Evolutionary conservation across 352 stramenopile genomes (phyloP).

Genomic region (Globisporangium nunn): DNA sequence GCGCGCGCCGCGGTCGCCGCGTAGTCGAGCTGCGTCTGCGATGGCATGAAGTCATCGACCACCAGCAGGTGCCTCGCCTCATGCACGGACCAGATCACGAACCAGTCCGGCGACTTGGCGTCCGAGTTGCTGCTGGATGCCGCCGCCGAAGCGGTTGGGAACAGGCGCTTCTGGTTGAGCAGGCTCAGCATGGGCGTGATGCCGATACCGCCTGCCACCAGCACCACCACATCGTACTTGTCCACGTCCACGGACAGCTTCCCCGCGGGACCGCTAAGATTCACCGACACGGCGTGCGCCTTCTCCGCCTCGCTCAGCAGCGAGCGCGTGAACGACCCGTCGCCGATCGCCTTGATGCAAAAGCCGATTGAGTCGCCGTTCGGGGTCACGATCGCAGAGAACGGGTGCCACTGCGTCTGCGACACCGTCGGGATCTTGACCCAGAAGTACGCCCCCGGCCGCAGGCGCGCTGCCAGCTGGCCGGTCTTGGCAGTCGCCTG

Average conservation of each 20-base stretch:
- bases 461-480: conserved; percentile 44
- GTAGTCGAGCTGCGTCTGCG: too few relatives aligned
- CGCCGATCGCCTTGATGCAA: conserved; percentile 51
- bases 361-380: conserved; percentile 78
- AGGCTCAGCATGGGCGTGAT: conserved; percentile 74
- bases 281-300: conserved; percentile 36
- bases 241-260: conserved; percentile 56
- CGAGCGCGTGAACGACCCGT: conserved; percentile 40
- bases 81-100: conserved; percentile 60
- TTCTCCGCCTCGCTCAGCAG: conserved; percentile 35
- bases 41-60: conserved; percentile 65
- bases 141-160: too few relatives aligned
- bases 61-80: conserved; percentile 62
- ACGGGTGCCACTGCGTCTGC: conserved; percentile 66
- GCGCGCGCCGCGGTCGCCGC: too few relatives aligned
- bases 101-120: conserved; percentile 26
- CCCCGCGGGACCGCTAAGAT: conserved; percentile 62
- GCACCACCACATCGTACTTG: conserved; percentile 54
- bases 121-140: conserved; percentile 22
- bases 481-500: conserved; percentile 41
- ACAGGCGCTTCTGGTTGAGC: conserved; percentile 68
- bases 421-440: conserved; percentile 61
- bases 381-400: conserved; percentile 68
- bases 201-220: conserved; percentile 68
- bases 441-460: conserved; percentile 70